Evolutionary conservation across 164 flowering plant species (phyloP), one percentile per base, ranked within the genome.

Genomic region (Berberis vulgaris): DNA sequence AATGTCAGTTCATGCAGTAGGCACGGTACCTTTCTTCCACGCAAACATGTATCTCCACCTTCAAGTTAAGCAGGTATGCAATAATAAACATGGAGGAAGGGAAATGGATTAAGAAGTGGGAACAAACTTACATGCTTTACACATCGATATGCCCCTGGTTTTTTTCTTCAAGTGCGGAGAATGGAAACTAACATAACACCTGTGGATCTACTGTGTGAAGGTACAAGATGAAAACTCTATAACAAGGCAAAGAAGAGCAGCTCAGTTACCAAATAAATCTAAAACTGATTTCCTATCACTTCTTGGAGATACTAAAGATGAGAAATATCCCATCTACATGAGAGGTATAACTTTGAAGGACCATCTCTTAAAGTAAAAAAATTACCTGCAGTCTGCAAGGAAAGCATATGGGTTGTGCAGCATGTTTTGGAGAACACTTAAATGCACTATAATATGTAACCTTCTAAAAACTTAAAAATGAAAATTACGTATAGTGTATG

Each of bases 41-140:
- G 97, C 94, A 68, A 88, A 91, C 65, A 86, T 83, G 91, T 86
- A 86, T 71, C 83, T 84, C 65, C 93, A 87, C 74, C 94, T 88
- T 68, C 81, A 79, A 71, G 78, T 86, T 39, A 57, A 80, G 64
- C 89, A 84, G 86, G 94, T 78, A 77, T 49, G 54, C 59, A 4
- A 10, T 41, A 63, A 62, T 57, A 3, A 40, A 26, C 13, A 55
- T 55, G 58, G 13, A 53, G 8, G 8, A 5, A 8, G 5, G 8
- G 49, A 46, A 46, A 46, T 5, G 8, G 5, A 46, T 46, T 46
- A 26, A 26, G 6, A 46, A 46, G 49, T 46, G 8, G 49, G 8
- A 46, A 46, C 8, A 8, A 26, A 26, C 26, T 46, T 5, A 8
- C 5, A 46, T 46, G 49, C 6, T 46, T 5, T 1, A 46, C 0